Conservation (phyloP, 306 rosid species). For the Vachellia collinsii region DNA sequence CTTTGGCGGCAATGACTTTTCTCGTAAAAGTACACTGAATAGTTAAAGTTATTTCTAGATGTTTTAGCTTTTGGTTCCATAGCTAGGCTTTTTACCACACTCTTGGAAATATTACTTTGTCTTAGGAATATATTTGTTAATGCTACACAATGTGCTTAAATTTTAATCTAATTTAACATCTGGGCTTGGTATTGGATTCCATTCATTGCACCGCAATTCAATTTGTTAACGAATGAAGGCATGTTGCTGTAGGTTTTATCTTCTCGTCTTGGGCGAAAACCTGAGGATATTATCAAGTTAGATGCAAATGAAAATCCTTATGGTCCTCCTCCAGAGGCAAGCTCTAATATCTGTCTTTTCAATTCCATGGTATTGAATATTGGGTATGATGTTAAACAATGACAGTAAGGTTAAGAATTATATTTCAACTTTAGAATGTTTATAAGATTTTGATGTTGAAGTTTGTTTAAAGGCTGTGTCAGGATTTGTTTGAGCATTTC, state of each 20-base stretch:
- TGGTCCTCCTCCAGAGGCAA: constrained; percentile 97
- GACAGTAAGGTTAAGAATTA: not conserved
- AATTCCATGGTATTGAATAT: not conserved
- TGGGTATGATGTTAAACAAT: constrained; percentile 20
- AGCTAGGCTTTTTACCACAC: not conserved
- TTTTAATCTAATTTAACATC: constrained; percentile 21
- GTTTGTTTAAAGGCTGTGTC: not conserved
- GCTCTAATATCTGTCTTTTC: constrained; percentile 15
- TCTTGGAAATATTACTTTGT: constrained; percentile 17
- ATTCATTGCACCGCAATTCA: not conserved
- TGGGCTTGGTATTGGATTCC: not conserved
- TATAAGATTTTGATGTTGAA: not conserved
- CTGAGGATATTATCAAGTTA: constrained; percentile 93
- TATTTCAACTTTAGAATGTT: not conserved
- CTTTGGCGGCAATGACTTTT: not conserved
- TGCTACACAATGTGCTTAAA: not conserved
- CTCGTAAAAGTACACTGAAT: not conserved
- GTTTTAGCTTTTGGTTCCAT: constrained; percentile 21
- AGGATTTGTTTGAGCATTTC: constrained; percentile 1
- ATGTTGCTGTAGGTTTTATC: constrained; percentile 71
- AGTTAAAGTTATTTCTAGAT: not conserved
- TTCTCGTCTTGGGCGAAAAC: constrained; percentile 82
- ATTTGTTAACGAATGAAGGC: constrained; percentile 21
- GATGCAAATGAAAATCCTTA: constrained; percentile 99
- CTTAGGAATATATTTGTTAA: not conserved